phyloP scores from a whole-genome alignment of 116 monocot species.

The Iris pallida region DNA sequence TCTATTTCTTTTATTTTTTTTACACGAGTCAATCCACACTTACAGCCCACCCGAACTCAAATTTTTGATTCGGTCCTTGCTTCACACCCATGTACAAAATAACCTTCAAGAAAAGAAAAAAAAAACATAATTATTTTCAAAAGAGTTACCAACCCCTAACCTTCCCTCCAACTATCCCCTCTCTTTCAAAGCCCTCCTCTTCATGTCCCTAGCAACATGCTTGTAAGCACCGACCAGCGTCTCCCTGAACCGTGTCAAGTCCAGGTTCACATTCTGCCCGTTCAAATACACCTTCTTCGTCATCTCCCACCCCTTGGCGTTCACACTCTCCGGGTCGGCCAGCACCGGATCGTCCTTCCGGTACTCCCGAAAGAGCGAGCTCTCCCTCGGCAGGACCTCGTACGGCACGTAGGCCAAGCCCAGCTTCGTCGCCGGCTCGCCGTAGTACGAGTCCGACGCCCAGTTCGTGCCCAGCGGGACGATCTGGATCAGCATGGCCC shows the following conservation, averaged over 20 bases:
- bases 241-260: constrained; percentile 46
- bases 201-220: background rate
- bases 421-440: constrained; percentile 45
- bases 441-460: constrained; percentile 39
- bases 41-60: too few relatives aligned
- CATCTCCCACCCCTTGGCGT: constrained; percentile 49
- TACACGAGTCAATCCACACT: too few relatives aligned
- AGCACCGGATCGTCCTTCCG: constrained; percentile 41
- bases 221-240: constrained; percentile 20
- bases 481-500: constrained; percentile 44
- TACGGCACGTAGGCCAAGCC: constrained; percentile 48
- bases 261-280: constrained; percentile 63
- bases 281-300: constrained; percentile 69
- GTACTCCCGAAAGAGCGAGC: constrained; percentile 54
- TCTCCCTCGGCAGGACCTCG: constrained; percentile 39
- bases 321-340: constrained; percentile 44
- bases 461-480: constrained; percentile 46
- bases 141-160: too few relatives aligned
- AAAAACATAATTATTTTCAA: too few relatives aligned
- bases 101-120: too few relatives aligned
- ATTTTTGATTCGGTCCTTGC: too few relatives aligned
- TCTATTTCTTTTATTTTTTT: too few relatives aligned
- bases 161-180: background rate
- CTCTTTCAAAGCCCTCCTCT: constrained; percentile 19
- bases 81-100: too few relatives aligned